A percentile compares a stretch with the other conserved stretches of the same genome.
These are phyloP conservation scores for Misopates orontium DNA, from an alignment of 257 asterid genomes.

Conservation along the genomic window DNA sequence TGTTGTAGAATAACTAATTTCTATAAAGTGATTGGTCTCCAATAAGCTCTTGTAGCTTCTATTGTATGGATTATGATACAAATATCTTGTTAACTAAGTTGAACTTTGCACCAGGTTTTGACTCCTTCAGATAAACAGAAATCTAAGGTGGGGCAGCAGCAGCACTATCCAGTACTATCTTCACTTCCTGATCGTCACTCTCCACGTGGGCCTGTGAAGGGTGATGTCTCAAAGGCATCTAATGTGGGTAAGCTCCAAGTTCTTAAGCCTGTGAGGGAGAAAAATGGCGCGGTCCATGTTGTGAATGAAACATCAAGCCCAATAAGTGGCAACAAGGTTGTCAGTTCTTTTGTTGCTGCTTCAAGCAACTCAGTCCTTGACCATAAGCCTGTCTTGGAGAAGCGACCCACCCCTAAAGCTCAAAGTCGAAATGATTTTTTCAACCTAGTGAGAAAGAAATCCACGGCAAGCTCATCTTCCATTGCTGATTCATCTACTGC, in stretches of 20 bases:
- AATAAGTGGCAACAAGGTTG: conserved; percentile 35
- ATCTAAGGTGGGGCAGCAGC: conserved; percentile 50
- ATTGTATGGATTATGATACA: background rate
- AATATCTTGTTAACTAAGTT: conserved; percentile 6
- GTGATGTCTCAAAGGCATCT: conserved; percentile 50
- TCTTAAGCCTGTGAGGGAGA: conserved; percentile 67
- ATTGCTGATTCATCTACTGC: conserved; percentile 24
- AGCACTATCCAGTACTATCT: conserved; percentile 35
- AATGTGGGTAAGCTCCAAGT: conserved; percentile 68
- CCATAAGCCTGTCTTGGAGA: conserved; percentile 60
- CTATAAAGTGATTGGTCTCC: too few species aligned
- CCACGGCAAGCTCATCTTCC: conserved; percentile 39
- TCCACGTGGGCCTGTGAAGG: conserved; percentile 45
- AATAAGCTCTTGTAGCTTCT: background rate
- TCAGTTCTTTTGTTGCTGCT: conserved; percentile 32
- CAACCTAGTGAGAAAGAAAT: conserved; percentile 74
- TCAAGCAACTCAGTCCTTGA: conserved; percentile 38
- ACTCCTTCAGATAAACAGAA: conserved; percentile 63
- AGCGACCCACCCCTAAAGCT: conserved; percentile 68
- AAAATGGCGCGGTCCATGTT: conserved; percentile 43
- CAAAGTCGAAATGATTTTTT: conserved; percentile 84
- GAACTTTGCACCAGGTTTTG: conserved; percentile 43
- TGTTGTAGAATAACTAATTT: too few species aligned
- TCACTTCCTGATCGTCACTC: conserved; percentile 37
- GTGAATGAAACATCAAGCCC: conserved; percentile 50